Base-by-base conservation (phyloP, 139 green algal species). In the Chlorella ohadii region DNA sequence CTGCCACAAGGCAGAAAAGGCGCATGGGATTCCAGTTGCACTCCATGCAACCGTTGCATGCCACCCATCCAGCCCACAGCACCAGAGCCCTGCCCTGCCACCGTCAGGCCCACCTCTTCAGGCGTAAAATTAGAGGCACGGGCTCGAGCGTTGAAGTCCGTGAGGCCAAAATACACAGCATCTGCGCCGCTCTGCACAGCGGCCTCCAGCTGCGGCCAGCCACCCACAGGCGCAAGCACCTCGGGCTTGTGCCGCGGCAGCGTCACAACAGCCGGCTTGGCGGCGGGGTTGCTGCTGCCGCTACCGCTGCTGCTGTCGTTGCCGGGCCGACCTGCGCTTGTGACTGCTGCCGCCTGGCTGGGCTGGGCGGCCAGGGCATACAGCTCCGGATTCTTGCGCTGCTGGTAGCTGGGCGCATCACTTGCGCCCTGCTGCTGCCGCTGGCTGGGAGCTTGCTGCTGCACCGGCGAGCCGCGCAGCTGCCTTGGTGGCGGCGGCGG, bases 111-210 rank as follows among this genome's bases (percentile, higher is more conserved):
- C 51, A 59, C 51, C 51, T 97, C 94, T 28, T 92, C 88, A 0
- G 85, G 33, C 0, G 61, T 78, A 73, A 98, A 98, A 88, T 98
- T 98, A 59, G 82, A 68, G 65, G 95, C 95, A 0, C 95, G 90
- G 57, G 81, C 89, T 6, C 90, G 80, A 0, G 92, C 91, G 79
- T 93, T 92, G 80, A 93, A 85, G n/a, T 70, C 68, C 7, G 84
- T 76, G 4, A 89, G 71, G 63, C 82, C 94, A 85, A 97, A 96
- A 85, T 98, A 98, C 33, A 97, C 94, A 0, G 91, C 90, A 72
- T 98, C 93, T 12, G 94, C 94, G 11, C 95, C 95, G 79, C 94
- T 96, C 85, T 96, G 90, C 33, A 94, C 90, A 3, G 94, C 95
- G 3, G 95, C 93, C 17, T 84, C 72, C 44, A 98, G 84, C 84